Conservation (phyloP, 2,329 filamentous ascomycete species). For the Verticillium zaregamsianum region DNA sequence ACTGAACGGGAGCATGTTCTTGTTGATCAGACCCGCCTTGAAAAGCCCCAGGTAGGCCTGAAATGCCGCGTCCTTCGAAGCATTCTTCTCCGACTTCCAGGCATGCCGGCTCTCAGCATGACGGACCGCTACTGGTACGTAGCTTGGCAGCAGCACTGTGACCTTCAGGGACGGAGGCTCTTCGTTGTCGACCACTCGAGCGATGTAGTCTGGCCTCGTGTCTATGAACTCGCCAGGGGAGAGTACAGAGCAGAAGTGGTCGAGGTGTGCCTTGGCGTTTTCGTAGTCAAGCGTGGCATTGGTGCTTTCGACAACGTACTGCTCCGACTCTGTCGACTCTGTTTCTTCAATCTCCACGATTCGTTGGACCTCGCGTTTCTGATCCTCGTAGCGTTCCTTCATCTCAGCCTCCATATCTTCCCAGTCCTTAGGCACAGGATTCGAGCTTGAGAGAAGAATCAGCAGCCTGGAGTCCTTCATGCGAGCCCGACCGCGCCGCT, state of each 20-base stretch:
- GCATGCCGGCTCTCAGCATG: slow-evolving; percentile 39
- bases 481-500: slow-evolving; percentile 50
- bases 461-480: slow-evolving; percentile 47
- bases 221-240: slow-evolving; percentile 57
- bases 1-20: slow-evolving; percentile 67
- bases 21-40: slow-evolving; percentile 66
- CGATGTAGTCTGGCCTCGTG: slow-evolving; percentile 62
- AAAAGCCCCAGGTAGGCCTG: slow-evolving; percentile 72
- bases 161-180: slow-evolving; percentile 38
- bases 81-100: slow-evolving; percentile 72
- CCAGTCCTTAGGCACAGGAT: slow-evolving; percentile 46
- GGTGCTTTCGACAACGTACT: slow-evolving; percentile 34
- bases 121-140: slow-evolving; percentile 60
- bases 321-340: slow-evolving; percentile 18
- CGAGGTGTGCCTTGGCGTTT: slow-evolving; percentile 70
- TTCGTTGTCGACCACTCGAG: slow-evolving; percentile 32
- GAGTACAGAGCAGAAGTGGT: slow-evolving; percentile 73
- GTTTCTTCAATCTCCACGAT: slow-evolving; percentile 44
- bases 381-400: slow-evolving; percentile 64
- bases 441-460: slow-evolving; percentile 32
- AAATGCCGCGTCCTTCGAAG: slow-evolving; percentile 78
- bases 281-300: slow-evolving; percentile 67
- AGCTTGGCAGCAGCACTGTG: slow-evolving; percentile 66
- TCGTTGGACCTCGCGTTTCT: slow-evolving; percentile 46
- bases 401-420: slow-evolving; percentile 66